Percentiles rank a stretch among this genome's conserved stretches.
phyloP scores from a whole-genome alignment of 2,329 filamentous ascomycete genomes.

The Sporothrix luriei region DNA sequence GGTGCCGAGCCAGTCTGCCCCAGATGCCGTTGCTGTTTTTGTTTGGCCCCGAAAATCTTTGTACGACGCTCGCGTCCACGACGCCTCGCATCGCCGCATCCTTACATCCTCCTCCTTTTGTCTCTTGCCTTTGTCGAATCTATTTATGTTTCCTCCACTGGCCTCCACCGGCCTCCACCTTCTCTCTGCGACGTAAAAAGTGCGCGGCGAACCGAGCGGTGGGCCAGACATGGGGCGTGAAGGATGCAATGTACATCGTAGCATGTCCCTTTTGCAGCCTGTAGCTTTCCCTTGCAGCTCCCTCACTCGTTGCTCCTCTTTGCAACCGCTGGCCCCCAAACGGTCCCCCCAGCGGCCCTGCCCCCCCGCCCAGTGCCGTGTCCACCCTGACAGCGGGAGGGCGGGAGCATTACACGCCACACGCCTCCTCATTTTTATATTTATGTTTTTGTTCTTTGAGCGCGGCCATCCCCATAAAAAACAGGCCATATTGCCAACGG shows the following conservation, averaged over 20 bases:
- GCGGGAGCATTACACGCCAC: conserved; percentile 7
- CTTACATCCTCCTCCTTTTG: background rate
- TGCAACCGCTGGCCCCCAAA: conserved; percentile 20
- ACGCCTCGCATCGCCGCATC: background rate
- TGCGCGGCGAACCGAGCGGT: background rate
- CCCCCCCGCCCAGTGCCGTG: background rate
- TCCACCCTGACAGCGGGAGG: background rate
- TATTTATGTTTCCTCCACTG: background rate
- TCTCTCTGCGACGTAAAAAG: too few species aligned
- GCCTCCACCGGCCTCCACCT: background rate
- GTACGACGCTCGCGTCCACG: background rate
- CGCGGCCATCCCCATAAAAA: background rate
- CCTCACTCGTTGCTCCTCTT: background rate
- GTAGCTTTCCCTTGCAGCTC: background rate
- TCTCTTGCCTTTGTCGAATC: background rate
- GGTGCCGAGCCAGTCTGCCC: background rate
- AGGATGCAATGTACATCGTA: background rate
- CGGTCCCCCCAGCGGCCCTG: background rate
- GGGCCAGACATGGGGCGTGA: background rate
- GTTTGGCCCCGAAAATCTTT: background rate
- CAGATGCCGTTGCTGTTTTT: background rate
- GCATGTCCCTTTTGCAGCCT: too few species aligned
- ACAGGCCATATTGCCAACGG: background rate
- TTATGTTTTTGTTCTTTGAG: background rate
- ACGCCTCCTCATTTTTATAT: background rate